Evolutionary conservation across 192 early-diverging fungal species (phyloP), one percentile per base, ranked within the genome.

Genomic region (Entomortierella lignicola): DNA sequence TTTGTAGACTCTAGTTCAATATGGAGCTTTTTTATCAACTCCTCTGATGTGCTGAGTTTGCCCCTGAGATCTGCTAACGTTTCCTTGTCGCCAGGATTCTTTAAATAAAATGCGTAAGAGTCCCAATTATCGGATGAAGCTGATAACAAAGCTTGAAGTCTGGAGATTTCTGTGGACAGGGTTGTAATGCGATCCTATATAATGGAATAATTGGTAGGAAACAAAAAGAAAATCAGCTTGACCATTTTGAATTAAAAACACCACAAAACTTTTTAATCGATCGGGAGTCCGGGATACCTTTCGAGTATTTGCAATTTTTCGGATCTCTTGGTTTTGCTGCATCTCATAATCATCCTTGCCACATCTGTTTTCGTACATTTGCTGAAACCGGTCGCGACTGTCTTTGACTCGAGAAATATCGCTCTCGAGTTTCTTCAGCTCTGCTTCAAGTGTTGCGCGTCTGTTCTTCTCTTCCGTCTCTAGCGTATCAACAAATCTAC

Each of bases 101-200:
- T 84, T 0, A 82, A 81, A 54, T 83, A 87, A 52, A 86, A 80
- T 41, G 89, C 86, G 43, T 84, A 89, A 13, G 84, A 69, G 2
- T 77, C 58, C 31, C 82, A 74, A 52, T 90, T 86, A 8, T 88
- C 90, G 11, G 71, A 73, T 15, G 84, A 66, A 13, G 89, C 71
- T 0, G 87, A 75, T 11, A 85, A 56, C 58, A 82, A 84, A 18
- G 82, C 66, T 63, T 86, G 67, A 17, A 90, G 83, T 20, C 89
- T 86, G 63, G 87, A 84, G 69, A 86, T 90, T 50, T 90, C 87
- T 2, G 87, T 75, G 10, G 87, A 80, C 34, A 91, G 66, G 12
- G 87, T 77, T 30, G 82, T 85, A 64, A 91, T 89, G 41, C 89
- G 84, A 69, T 89, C 89, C 63, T 87, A 83, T 37, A 44, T 29